Evolutionary conservation across 306 rosid genomes (phyloP), one percentile per base, ranked within the genome.

Genomic region (Lagenaria siceraria): DNA sequence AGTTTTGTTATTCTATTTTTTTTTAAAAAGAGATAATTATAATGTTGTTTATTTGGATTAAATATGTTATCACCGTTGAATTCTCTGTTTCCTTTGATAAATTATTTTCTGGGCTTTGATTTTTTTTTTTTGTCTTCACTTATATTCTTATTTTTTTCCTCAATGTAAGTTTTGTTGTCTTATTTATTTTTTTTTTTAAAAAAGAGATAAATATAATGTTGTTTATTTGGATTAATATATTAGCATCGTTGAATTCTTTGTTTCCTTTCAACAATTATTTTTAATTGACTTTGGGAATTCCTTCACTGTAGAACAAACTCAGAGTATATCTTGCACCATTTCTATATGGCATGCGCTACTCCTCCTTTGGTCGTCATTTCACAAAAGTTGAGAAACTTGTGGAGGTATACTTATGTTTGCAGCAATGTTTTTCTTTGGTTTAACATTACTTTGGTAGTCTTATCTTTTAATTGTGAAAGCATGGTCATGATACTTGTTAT

Each of bases 281-380:
- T 36, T 11, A 31, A 68, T 64, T 84, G 9, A 53, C 29, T 40
- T 64, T n/a, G 76, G 74, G 43, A 48, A 10, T 81, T 58, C 69
- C 69, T 78, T 74, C 77, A 70, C 72, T 94, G 85, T 78, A 95
- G 99, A 87, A 86, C 77, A 92, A 89, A 82, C 83, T 90, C 75
- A 88, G 36, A 80, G 91, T 89, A 18, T 90, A 90, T 83, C 90
- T 95, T 74, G 85, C 97, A 75, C 99, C 99, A 79, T 87, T 88
- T 83, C 79, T 89, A 10, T 13, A 79, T 53, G 99, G 97, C 69
- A 92, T 89, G 84, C 96, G 97, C 76, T 95, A 95, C 92, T 82
- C 99, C 15, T 95, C 99, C 51, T 89, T 80, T 49, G 99, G 97
- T 68, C 97, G 97, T 68, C 98, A 95, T 85, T 95, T 95, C 78